Evolutionary conservation across 2,329 filamentous ascomycete species (phyloP).

Genomic region (Diaporthe sp.): DNA sequence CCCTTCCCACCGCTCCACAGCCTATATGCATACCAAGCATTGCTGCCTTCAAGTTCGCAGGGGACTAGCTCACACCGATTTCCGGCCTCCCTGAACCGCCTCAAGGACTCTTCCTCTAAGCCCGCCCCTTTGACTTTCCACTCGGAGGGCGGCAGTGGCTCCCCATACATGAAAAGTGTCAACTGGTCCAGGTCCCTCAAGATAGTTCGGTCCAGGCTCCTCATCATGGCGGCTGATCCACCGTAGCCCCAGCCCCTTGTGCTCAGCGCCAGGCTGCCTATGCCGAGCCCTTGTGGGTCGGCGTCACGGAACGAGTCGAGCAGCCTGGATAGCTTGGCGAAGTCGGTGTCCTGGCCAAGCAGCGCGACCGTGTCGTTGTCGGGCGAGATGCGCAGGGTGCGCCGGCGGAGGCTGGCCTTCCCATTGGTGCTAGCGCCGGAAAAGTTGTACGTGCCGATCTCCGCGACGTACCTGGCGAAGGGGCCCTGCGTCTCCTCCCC

Average conservation of each 20-base stretch:
- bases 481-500: background rate
- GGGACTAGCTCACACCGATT: slow-evolving; percentile 42
- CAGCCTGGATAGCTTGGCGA: slow-evolving; percentile 44
- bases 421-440: slow-evolving; percentile 25
- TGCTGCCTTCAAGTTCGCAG: slow-evolving; percentile 42
- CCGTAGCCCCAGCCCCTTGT: slow-evolving; percentile 46
- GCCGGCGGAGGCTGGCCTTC: slow-evolving; percentile 35
- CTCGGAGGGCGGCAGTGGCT: slow-evolving; percentile 46
- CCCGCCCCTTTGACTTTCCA: slow-evolving; percentile 46
- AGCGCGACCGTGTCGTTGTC: slow-evolving; percentile 50
- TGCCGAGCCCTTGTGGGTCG: slow-evolving; percentile 44
- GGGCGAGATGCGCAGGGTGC: slow-evolving; percentile 51
- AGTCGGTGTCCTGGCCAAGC: slow-evolving; percentile 49
- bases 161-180: slow-evolving; percentile 50
- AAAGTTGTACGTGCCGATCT: slow-evolving; percentile 37
- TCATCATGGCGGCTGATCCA: slow-evolving; percentile 46
- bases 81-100: slow-evolving; percentile 10
- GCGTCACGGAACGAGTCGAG: slow-evolving; percentile 44
- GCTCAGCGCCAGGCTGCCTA: slow-evolving; percentile 48
- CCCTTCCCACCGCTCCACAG: slow-evolving; percentile 46
- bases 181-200: slow-evolving; percentile 50
- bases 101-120: background rate
- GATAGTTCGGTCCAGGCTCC: slow-evolving; percentile 44
- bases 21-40: slow-evolving; percentile 44
- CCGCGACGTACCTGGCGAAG: slow-evolving; percentile 44